Conservation (phyloP, 2,329 filamentous ascomycete species). For the Podosphaera fusca region DNA sequence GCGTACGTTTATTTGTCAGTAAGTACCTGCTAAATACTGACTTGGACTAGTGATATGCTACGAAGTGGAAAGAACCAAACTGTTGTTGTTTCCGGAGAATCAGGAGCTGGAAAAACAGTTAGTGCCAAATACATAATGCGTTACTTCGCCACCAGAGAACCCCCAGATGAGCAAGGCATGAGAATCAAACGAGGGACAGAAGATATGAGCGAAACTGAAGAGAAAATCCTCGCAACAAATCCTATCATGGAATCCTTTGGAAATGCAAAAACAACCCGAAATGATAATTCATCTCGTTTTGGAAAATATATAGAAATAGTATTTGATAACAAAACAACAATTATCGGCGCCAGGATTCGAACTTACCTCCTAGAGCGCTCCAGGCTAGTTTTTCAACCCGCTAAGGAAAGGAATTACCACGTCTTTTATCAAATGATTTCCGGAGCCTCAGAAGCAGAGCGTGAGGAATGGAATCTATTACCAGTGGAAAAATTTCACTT, state of each 20-base stretch:
- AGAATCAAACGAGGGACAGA: conserved; percentile 50
- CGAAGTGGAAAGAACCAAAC: conserved; percentile 92
- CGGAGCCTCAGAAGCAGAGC: conserved; percentile 67
- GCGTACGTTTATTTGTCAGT: conserved; percentile 37
- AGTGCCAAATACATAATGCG: conserved; percentile 99
- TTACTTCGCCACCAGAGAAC: conserved; percentile 94
- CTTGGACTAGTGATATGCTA: conserved; percentile 62
- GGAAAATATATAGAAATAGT: conserved; percentile 99
- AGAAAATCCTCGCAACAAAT: conserved; percentile 94
- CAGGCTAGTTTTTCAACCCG: conserved; percentile 83
- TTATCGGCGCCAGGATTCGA: conserved; percentile 91
- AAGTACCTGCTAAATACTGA: conserved; percentile 17
- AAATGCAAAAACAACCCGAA: conserved; percentile 97
- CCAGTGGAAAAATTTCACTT: conserved; percentile 86
- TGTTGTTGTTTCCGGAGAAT: conserved; percentile 96
- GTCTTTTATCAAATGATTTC: conserved; percentile 96
- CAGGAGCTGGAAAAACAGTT: conserved; percentile 94
- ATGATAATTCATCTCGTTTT: conserved; percentile 97
- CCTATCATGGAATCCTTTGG: conserved; percentile 99
- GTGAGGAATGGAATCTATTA: conserved; percentile 54
- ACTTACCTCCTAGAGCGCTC: conserved; percentile 91
- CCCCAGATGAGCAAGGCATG: conserved; percentile 64
- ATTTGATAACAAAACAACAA: conserved; percentile 88
- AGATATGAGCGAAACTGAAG: conserved; percentile 89
- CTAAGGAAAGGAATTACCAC: conserved; percentile 97